These are phyloP conservation scores for Ceratocystis huliohia DNA, from an alignment of 2,329 filamentous ascomycete species.

Conservation along the genomic window DNA sequence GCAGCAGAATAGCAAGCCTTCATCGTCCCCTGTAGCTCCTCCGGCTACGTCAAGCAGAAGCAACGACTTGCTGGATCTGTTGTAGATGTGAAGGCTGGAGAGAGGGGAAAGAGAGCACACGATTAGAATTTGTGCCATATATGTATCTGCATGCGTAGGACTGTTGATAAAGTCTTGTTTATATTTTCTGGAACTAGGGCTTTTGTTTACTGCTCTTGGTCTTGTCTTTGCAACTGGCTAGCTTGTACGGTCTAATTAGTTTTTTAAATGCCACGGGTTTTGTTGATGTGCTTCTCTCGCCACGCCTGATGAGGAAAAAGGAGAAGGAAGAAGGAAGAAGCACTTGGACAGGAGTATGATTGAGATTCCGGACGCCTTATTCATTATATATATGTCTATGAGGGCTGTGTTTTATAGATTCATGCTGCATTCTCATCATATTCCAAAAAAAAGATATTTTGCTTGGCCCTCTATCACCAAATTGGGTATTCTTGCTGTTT, in stretches of 20 bases:
- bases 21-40: constrained; percentile 23
- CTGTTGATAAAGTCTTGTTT: background rate
- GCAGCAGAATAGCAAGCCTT: constrained; percentile 26
- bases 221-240: background rate
- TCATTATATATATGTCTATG: constrained; percentile 1
- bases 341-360: background rate
- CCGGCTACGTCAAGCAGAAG: constrained; percentile 27
- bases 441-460: background rate
- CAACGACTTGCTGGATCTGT: constrained; percentile 39
- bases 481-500: constrained; percentile 13
- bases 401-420: background rate
- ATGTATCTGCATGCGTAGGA: background rate
- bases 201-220: background rate
- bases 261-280: background rate
- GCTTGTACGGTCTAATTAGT: background rate
- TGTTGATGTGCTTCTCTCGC: background rate
- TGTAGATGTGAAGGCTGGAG: constrained; percentile 25
- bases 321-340: background rate
- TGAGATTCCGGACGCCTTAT: background rate
- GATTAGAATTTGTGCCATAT: background rate
- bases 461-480: background rate
- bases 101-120: no score
- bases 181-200: background rate
- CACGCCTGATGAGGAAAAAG: background rate
- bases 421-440: background rate